Percentiles rank a stretch among this genome's conserved stretches.
These are phyloP conservation scores for Axilococcus clingmanii DNA, from an alignment of 139 green algal species.

Conservation along the genomic window DNA sequence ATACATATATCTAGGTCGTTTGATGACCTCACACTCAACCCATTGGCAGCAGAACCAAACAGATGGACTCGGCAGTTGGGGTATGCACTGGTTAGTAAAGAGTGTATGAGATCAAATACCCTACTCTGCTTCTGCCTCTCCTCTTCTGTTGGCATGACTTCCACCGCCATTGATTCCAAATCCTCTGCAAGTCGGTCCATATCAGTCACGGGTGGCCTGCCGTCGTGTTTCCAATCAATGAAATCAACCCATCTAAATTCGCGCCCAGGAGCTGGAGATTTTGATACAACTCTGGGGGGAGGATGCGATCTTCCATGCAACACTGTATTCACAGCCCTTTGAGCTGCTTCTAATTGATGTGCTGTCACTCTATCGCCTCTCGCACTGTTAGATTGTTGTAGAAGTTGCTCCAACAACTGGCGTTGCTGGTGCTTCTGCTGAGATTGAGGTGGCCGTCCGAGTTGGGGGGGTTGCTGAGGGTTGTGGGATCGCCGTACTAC, in stretches of 20 bases:
- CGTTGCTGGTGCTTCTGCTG: no score
- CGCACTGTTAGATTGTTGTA: no score
- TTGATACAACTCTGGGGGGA: no score
- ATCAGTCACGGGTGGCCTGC: constrained; percentile 13
- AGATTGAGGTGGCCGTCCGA: no score
- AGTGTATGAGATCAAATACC: constrained; percentile 28
- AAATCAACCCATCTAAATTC: constrained; percentile 15
- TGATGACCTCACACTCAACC: constrained; percentile 48
- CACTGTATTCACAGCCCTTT: no score
- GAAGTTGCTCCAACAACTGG: no score
- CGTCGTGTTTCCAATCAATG: constrained; percentile 20
- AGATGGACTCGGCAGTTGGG: constrained; percentile 37
- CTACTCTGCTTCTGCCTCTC: constrained; percentile 30
- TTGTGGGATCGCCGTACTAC: no score
- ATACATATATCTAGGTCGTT: constrained; percentile 71
- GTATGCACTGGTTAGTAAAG: constrained; percentile 33
- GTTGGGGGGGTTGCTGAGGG: no score
- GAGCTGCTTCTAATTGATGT: no score
- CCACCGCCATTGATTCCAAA: constrained; percentile 32
- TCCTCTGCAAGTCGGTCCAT: constrained; percentile 27
- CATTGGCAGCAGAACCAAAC: constrained; percentile 62
- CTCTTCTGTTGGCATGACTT: constrained; percentile 30
- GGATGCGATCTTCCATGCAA: no score
- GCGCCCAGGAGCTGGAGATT: background rate
- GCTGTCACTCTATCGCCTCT: no score